Base-by-base conservation (phyloP, 1,284 basidiomycete genomes). In the Cutaneotrichosporon sp. region DNA sequence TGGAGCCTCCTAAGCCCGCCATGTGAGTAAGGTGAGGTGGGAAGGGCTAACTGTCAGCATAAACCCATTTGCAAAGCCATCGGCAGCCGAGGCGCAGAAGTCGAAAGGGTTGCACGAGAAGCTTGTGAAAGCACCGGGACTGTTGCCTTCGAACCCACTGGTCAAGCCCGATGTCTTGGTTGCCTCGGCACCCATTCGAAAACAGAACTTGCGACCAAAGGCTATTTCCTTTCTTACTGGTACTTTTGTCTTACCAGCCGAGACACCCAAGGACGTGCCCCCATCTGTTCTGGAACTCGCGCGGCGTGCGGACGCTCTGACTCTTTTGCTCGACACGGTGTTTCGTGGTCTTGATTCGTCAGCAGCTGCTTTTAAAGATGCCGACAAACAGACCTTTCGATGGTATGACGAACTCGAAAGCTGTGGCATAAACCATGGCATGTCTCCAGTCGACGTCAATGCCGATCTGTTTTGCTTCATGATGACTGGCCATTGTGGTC, bases 361-460 rank as follows among this genome's bases (percentile, higher is more conserved):
- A 4, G 61, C 66, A 22, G 39, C 46, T 0, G 61, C 66, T 2
- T 62, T 65, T 42, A 60, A 63, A 36, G 70, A 73, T 18, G 63
- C 61, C 9, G 65, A 66, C 18, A 72, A 68, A 57, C 69, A 71
- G 59, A 73, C 65, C 1, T 62, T 72, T 61, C 62, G 70, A 0
- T 70, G 69, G 63, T 50, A 70, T 23, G 71, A 73, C 51, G 70
- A 72, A 49, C 54, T 72, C 30, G 71, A 73, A 47, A 59, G 60
- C 4, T 72, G 71, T 43, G 71, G 61, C 2, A 57, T 65, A 40
- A 64, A 72, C 37, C 69, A 72, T 41, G 70, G 64, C 13, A 67
- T 66, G 56, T 50, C 62, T 2, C 53, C 51, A 10, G 39, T 45
- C 1, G 68, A 71, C 17, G 66, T 69, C 1, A 67, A 72, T 53